Conservation (phyloP, 768 basidiomycete genomes). For the Multifurca ochricompacta region DNA sequence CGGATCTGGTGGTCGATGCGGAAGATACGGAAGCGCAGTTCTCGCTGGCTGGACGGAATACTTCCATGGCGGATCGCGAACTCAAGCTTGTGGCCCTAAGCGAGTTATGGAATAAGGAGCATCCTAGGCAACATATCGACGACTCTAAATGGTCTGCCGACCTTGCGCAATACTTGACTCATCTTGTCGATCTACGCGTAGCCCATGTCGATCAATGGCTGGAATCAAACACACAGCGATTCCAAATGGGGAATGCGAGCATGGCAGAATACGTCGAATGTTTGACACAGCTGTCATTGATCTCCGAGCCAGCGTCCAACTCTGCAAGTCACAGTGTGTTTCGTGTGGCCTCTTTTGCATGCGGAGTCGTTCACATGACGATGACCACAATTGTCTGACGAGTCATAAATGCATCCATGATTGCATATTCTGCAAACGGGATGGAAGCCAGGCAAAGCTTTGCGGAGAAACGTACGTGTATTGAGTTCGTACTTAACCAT, state of each 20-base stretch:
- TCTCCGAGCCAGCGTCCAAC: slow-evolving; percentile 37
- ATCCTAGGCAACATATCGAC: slow-evolving; percentile 28
- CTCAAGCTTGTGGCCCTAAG: slow-evolving; percentile 22
- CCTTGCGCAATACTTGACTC: slow-evolving; percentile 34
- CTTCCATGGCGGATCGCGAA: slow-evolving; percentile 24
- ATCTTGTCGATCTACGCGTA: slow-evolving; percentile 36
- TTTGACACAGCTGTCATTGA: slow-evolving; percentile 41
- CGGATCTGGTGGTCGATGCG: slow-evolving; percentile 32
- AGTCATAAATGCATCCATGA: slow-evolving; percentile 37
- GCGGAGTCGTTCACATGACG: slow-evolving; percentile 38
- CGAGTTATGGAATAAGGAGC: slow-evolving; percentile 28
- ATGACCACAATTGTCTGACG: slow-evolving; percentile 43
- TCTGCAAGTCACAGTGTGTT: slow-evolving; percentile 43
- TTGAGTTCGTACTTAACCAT: background rate
- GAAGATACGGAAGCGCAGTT: slow-evolving; percentile 33
- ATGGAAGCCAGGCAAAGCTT: slow-evolving; percentile 7
- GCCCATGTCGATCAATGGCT: slow-evolving; percentile 47
- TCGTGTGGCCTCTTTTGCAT: slow-evolving; percentile 45
- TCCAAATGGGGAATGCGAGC: slow-evolving; percentile 36
- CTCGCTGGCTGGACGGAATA: slow-evolving; percentile 22
- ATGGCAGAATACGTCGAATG: slow-evolving; percentile 40
- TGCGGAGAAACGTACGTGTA: slow-evolving; percentile 44
- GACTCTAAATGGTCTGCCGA: slow-evolving; percentile 38
- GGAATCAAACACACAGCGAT: slow-evolving; percentile 39
- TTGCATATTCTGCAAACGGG: slow-evolving; percentile 39